Evolutionary conservation across 129 eudicot species (phyloP).

Genomic region (Flaveria ramosissima): DNA sequence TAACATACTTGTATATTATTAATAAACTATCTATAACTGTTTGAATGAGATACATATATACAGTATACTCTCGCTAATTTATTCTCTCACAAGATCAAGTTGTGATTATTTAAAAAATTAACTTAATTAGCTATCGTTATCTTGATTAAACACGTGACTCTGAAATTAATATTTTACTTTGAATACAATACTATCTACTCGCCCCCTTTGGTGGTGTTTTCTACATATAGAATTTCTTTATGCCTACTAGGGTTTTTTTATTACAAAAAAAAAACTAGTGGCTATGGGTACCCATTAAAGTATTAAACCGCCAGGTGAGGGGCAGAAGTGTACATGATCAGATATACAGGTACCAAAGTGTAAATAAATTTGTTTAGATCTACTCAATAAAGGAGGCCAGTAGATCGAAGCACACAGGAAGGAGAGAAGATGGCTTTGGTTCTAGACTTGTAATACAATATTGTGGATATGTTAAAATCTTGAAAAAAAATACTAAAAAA

Average conservation of each 20-base stretch:
- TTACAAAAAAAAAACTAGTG: conserved; percentile 22
- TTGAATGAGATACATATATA: no score
- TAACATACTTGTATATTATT: no score
- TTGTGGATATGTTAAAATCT: neutral
- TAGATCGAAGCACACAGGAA: conserved; percentile 16
- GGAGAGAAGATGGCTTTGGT: conserved; percentile 3
- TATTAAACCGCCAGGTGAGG: conserved; percentile 1
- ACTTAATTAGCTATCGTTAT: neutral
- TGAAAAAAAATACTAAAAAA: no score
- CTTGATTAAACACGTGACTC: conserved; percentile 23
- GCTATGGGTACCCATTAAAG: neutral
- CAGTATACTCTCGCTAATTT: no score
- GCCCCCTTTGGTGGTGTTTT: conserved; percentile 8
- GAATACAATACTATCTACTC: neutral
- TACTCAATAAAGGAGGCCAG: conserved; percentile 5
- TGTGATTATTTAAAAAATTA: neutral
- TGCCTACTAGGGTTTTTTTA: conserved; percentile 14
- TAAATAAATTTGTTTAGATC: conserved; percentile 1
- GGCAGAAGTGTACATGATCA: neutral
- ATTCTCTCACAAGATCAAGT: neutral
- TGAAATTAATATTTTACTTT: conserved; percentile 1
- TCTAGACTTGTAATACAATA: conserved; percentile 17
- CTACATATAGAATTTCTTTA: neutral
- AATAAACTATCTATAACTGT: no score
- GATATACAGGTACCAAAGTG: conserved; percentile 18